A percentile compares a stretch with the other conserved stretches of the same genome.
phyloP scores from a whole-genome alignment of 202 grass and related monocot species.

The Dendrocalamus latiflorus region DNA sequence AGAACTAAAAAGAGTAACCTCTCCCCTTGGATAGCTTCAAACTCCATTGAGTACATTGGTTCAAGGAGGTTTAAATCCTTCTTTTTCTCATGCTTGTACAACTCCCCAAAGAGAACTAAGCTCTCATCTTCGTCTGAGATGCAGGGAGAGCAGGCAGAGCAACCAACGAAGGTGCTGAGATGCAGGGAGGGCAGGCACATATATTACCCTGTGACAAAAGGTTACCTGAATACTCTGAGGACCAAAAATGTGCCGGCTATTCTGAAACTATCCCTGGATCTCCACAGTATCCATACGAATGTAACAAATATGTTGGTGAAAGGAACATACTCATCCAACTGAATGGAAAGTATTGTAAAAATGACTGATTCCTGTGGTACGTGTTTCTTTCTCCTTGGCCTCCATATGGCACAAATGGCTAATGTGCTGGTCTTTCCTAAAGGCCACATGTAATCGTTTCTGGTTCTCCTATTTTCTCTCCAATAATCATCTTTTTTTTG shows the following conservation, averaged over 20 bases:
- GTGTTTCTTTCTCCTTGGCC: slow-evolving; percentile 32
- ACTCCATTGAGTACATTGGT: slow-evolving; percentile 51
- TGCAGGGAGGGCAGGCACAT: not conserved
- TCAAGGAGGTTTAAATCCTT: slow-evolving; percentile 55
- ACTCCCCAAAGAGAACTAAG: slow-evolving; percentile 54
- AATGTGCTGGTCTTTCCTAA: not conserved
- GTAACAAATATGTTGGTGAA: slow-evolving; percentile 22
- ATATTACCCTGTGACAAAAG: slow-evolving; percentile 2
- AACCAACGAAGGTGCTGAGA: not conserved
- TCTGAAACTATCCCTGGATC: slow-evolving; percentile 29
- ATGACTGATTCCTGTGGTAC: not conserved
- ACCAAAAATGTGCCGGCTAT: slow-evolving; percentile 36
- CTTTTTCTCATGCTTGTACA: slow-evolving; percentile 52
- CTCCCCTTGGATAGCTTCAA: slow-evolving; percentile 55
- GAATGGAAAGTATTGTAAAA: not conserved
- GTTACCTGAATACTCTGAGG: not conserved
- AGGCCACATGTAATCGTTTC: not conserved
- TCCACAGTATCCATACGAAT: slow-evolving; percentile 30
- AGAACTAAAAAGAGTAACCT: not conserved
- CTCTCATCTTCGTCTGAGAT: slow-evolving; percentile 49
- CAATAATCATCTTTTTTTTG: not conserved
- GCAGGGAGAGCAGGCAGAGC: not conserved
- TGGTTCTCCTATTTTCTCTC: not conserved
- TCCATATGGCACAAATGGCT: slow-evolving; percentile 38
- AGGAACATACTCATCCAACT: slow-evolving; percentile 6